A percentile compares a stretch with the other conserved stretches of the same genome.
Evolutionary conservation across 202 grass and related monocot genomes (phyloP).

Genomic region (Eragrostis tef): DNA sequence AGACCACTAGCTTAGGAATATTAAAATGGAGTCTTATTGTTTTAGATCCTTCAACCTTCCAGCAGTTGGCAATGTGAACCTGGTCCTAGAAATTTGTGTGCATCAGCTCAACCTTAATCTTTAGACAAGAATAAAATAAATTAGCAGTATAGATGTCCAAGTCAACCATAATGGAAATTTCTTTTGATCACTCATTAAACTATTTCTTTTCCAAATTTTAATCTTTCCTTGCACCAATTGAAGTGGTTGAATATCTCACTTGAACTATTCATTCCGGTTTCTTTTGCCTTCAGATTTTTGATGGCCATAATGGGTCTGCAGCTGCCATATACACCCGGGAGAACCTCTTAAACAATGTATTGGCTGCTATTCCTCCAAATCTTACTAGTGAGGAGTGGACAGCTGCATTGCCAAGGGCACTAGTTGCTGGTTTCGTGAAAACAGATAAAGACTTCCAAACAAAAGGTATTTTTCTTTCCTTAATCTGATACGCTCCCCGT

Average conservation of each 20-base stretch:
- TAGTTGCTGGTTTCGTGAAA: slow-evolving; percentile 96
- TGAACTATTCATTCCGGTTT: slow-evolving; percentile 45
- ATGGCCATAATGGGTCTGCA: slow-evolving; percentile 90
- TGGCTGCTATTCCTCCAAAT: slow-evolving; percentile 80
- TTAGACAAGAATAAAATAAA: slow-evolving; percentile 4
- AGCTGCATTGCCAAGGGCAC: slow-evolving; percentile 86
- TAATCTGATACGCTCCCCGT: neutral
- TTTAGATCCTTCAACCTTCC: slow-evolving; percentile 39
- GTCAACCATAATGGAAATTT: slow-evolving; percentile 26
- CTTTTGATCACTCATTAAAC: slow-evolving; percentile 23
- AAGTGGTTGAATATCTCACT: slow-evolving; percentile 43
- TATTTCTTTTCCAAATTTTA: slow-evolving; percentile 11
- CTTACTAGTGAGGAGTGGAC: slow-evolving; percentile 93
- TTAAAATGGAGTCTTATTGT: slow-evolving; percentile 36
- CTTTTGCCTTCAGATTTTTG: slow-evolving; percentile 71
- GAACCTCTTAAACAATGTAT: slow-evolving; percentile 78
- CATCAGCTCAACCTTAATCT: slow-evolving; percentile 27
- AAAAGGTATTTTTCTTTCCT: slow-evolving; percentile 57
- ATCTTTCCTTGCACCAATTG: slow-evolving; percentile 7
- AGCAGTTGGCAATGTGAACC: slow-evolving; percentile 32
- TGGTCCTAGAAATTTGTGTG: slow-evolving; percentile 19
- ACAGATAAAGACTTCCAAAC: slow-evolving; percentile 94
- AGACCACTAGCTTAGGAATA: slow-evolving; percentile 49
- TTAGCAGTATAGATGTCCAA: neutral
- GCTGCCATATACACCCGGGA: slow-evolving; percentile 93